Evolutionary conservation across 805 yeast genomes (phyloP).

Genomic region (Ogataea pignaliae): DNA sequence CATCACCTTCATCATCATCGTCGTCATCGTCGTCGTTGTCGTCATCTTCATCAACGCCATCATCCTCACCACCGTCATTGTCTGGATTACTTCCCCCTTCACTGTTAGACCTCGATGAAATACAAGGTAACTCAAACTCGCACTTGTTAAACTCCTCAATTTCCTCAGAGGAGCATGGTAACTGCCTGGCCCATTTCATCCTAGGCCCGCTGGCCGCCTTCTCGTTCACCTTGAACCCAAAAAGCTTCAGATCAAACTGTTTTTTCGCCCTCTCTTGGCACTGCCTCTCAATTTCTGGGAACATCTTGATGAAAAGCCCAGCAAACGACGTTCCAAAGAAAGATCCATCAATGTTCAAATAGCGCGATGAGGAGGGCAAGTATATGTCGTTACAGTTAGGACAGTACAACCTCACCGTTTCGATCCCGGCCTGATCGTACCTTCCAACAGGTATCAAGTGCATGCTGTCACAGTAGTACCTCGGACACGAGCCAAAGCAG

Average conservation of each 20-base stretch:
- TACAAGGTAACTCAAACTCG: constrained; percentile 52
- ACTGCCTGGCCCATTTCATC: constrained; percentile 89
- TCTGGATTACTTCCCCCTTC: constrained; percentile 16
- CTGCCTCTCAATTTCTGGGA: constrained; percentile 83
- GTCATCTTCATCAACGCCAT: constrained; percentile 12
- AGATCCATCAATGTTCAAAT: constrained; percentile 90
- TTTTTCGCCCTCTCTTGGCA: constrained; percentile 55
- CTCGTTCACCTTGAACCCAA: constrained; percentile 83
- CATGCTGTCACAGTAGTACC: constrained; percentile 85
- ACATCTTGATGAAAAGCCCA: constrained; percentile 84
- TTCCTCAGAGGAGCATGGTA: constrained; percentile 62
- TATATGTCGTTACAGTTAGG: constrained; percentile 93
- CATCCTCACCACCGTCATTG: constrained; percentile 19
- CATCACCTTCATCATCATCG: constrained; percentile 8
- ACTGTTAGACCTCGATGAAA: constrained; percentile 6
- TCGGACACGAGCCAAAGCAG: constrained; percentile 89
- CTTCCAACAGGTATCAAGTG: constrained; percentile 89
- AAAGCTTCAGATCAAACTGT: constrained; percentile 68
- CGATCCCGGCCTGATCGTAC: constrained; percentile 85
- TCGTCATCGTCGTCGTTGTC: constrained; percentile 11
- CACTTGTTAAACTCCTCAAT: constrained; percentile 58
- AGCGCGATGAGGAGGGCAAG: constrained; percentile 81
- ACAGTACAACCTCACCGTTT: constrained; percentile 88
- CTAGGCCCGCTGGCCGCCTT: constrained; percentile 80
- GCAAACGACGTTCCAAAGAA: constrained; percentile 96